Percentiles rank a stretch among this genome's conserved stretches.
phyloP scores from a whole-genome alignment of 2,329 filamentous ascomycete species.

The Trichocomaceae sp. region DNA sequence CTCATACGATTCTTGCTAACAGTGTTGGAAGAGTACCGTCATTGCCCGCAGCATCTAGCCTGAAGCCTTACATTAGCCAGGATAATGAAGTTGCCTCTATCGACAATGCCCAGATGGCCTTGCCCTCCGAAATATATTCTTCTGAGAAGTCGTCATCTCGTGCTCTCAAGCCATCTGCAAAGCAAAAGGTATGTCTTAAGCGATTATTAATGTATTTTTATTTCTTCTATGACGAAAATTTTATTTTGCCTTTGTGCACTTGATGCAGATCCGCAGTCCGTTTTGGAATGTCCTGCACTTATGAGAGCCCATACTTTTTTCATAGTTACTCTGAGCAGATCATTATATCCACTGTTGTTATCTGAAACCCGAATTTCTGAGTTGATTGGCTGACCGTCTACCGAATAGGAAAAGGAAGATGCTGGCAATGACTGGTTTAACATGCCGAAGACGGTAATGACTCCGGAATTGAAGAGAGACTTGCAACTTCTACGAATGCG shows the following conservation, averaged over 20 bases:
- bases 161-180: not conserved
- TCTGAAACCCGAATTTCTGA: constrained; percentile 18
- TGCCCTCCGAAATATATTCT: constrained; percentile 17
- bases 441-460: constrained; percentile 75
- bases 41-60: constrained; percentile 41
- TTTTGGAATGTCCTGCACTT: constrained; percentile 71
- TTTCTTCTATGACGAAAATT: constrained; percentile 65
- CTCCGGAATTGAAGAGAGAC: constrained; percentile 79
- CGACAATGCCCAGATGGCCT: constrained; percentile 47
- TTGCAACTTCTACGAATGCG: constrained; percentile 86
- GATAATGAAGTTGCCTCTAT: constrained; percentile 48
- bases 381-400: constrained; percentile 20
- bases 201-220: constrained; percentile 24
- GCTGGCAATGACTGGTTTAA: constrained; percentile 83
- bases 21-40: constrained; percentile 42
- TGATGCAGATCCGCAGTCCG: constrained; percentile 68
- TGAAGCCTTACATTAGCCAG: constrained; percentile 50
- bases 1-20: not conserved
- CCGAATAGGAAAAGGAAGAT: constrained; percentile 50
- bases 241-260: constrained; percentile 54
- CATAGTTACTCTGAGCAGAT: constrained; percentile 65
- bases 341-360: constrained; percentile 16
- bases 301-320: constrained; percentile 56
- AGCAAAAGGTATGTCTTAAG: constrained; percentile 10
- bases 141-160: not conserved